Conservation (phyloP, 2,329 filamentous ascomycete species). For the Penicillium sp. region DNA sequence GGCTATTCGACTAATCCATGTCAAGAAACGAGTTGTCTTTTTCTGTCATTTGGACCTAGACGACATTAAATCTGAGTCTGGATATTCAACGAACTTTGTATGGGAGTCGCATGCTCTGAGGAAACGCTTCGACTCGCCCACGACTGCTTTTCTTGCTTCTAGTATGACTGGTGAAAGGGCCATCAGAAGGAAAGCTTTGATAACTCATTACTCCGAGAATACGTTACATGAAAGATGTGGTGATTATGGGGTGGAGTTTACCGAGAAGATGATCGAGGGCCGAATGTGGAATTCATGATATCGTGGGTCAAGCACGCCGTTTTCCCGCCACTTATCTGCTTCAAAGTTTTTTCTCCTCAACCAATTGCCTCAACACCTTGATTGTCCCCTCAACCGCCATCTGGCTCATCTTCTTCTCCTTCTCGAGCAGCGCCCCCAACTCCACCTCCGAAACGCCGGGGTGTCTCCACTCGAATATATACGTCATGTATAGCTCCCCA, state of each 20-base stretch:
- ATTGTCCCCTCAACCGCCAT: slow-evolving; percentile 26
- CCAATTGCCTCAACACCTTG: slow-evolving; percentile 19
- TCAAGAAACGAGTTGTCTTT: slow-evolving; percentile 3
- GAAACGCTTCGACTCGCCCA: slow-evolving; percentile 4
- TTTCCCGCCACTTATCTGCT: not conserved
- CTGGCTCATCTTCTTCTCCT: slow-evolving; percentile 24
- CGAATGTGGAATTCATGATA: not conserved
- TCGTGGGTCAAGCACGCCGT: not conserved
- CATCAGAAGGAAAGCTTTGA: slow-evolving; percentile 1
- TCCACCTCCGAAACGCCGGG: slow-evolving; percentile 24
- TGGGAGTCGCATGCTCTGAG: slow-evolving; percentile 3
- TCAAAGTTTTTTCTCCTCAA: slow-evolving; percentile 19
- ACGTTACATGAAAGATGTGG: slow-evolving; percentile 1
- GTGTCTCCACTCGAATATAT: slow-evolving; percentile 44
- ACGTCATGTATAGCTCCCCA: slow-evolving; percentile 43
- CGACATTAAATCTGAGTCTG: not conserved
- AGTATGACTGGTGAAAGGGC: slow-evolving; percentile 2
- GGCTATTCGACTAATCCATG: slow-evolving; percentile 1
- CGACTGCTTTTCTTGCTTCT: slow-evolving; percentile 2
- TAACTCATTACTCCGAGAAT: not conserved
- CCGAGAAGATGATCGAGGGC: not conserved
- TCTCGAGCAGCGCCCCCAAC: slow-evolving; percentile 13
- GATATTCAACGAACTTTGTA: not conserved
- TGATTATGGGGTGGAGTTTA: not conserved
- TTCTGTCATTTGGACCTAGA: not conserved